Percentiles rank a stretch among this genome's conserved stretches.
These are phyloP conservation scores for Quercus mongolica DNA, from an alignment of 306 rosid species.

Conservation along the genomic window DNA sequence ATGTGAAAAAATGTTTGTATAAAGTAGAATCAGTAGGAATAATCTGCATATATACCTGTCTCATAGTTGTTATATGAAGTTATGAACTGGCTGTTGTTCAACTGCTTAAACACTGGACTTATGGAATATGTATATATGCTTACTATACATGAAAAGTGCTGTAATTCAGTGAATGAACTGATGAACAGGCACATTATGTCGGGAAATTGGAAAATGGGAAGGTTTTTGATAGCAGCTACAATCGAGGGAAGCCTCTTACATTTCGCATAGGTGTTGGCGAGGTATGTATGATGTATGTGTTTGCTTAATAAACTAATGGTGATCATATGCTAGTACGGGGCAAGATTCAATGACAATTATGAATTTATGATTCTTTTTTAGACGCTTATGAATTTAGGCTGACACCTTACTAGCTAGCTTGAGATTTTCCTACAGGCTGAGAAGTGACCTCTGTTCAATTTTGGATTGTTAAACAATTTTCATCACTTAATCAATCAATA, in stretches of 20 bases:
- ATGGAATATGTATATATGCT: neutral
- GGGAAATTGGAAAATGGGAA: slow-evolving; percentile 92
- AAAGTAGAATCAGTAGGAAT: no score
- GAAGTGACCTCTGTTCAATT: neutral
- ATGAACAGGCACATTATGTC: slow-evolving; percentile 71
- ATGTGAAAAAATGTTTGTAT: no score
- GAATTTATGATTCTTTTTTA: neutral
- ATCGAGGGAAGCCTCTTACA: slow-evolving; percentile 84
- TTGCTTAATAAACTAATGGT: neutral
- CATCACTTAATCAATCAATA: neutral
- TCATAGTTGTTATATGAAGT: no score
- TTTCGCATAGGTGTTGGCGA: slow-evolving; percentile 93
- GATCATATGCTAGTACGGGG: neutral
- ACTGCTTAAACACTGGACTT: neutral
- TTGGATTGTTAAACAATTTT: neutral
- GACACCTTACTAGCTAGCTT: neutral
- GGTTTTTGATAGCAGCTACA: slow-evolving; percentile 88
- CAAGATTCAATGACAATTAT: neutral
- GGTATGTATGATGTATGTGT: slow-evolving; percentile 36
- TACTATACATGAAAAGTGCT: neutral
- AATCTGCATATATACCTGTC: no score
- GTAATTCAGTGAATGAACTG: neutral
- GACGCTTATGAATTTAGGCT: no score
- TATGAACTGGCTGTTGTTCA: neutral
- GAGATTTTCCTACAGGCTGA: neutral